Base-by-base conservation (phyloP, 169 alveolate genomes). In the Eimeria tenella region DNA sequence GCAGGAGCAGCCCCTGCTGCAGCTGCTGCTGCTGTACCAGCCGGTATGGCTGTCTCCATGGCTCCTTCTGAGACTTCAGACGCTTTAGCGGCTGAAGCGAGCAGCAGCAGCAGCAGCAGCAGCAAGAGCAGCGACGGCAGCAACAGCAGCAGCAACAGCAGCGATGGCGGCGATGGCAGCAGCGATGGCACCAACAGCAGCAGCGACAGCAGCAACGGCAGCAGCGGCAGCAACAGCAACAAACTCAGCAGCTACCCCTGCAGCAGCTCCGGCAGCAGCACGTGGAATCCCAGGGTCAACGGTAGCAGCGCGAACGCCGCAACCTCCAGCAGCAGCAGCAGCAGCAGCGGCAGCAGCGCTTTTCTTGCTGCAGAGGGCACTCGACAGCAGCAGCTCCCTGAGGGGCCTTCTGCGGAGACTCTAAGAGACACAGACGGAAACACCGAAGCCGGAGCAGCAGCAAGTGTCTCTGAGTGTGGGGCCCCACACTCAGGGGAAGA, bases 101-200 rank as follows among this genome's bases (percentile, higher is more conserved):
- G 42, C 42, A 31, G 42, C 42, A 31, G 42, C 42, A 31, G 42
- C 42, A 31, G 42, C 42, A 31, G 42, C 42, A 31, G 42, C 42
- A 31, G 2, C 42, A 0, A 31, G 42, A n/a, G 21, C 31, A 65
- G 74, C 74, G 21, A 42, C 74, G 4, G 74, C 74, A 65, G 74
- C 74, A 65, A 25, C 74, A 65, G 21, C 31, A 65, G 74, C 74
- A 65, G 74, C 74, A 65, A 17, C 74, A 65, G 74, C 74, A 65
- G 74, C 74, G 21, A 17, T 42, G 21, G 21, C 74, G 4, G 23
- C 74, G 21, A 17, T 25, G 21, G 74, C 74, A 65, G 74, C 74
- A 65, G 74, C 31, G 21, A 25, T 42, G 21, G 31, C 74, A 65
- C 49, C 74, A 65, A 25, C 74, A 65, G 49, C 25, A 65, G 31